Percentiles rank a stretch among this genome's conserved stretches.
Conservation (phyloP, 148 eudicot species). For the Cornus suecica region DNA sequence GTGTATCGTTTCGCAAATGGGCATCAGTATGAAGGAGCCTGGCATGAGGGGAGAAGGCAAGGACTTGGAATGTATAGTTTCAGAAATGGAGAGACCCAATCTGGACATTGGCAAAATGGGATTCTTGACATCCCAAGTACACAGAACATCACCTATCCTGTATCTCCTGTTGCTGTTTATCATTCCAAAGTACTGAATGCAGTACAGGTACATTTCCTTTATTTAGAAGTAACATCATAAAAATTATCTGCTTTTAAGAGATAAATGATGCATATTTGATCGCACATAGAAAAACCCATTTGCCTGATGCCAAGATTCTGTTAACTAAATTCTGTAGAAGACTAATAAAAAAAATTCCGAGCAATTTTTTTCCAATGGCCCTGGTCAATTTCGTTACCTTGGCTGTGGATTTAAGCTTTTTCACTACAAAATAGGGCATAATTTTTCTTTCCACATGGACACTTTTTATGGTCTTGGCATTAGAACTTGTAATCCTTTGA, state of each 20-base stretch:
- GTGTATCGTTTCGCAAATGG: conserved; percentile 81
- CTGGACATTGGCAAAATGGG: conserved; percentile 95
- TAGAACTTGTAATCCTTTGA: background rate
- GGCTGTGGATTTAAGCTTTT: no score
- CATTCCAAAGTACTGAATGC: conserved; percentile 91
- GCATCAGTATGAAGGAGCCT: conserved; percentile 88
- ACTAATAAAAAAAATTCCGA: no score
- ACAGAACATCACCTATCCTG: conserved; percentile 55
- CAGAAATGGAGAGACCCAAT: conserved; percentile 86
- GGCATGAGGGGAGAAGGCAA: conserved; percentile 98
- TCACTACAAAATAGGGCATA: no score
- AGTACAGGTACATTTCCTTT: conserved; percentile 56
- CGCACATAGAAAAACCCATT: no score
- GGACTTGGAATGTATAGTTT: conserved; percentile 95
- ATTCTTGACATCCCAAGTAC: conserved; percentile 85
- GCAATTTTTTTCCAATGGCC: no score
- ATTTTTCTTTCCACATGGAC: no score
- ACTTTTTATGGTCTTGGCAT: background rate
- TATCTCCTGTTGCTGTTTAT: conserved; percentile 86
- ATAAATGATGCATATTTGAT: no score
- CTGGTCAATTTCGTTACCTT: no score
- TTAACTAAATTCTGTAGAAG: no score
- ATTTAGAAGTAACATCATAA: no score
- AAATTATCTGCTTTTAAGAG: no score
- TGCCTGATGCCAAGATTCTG: no score